phyloP scores from a whole-genome alignment of 2,329 filamentous ascomycete genomes.

The Epicoccum nigrum region DNA sequence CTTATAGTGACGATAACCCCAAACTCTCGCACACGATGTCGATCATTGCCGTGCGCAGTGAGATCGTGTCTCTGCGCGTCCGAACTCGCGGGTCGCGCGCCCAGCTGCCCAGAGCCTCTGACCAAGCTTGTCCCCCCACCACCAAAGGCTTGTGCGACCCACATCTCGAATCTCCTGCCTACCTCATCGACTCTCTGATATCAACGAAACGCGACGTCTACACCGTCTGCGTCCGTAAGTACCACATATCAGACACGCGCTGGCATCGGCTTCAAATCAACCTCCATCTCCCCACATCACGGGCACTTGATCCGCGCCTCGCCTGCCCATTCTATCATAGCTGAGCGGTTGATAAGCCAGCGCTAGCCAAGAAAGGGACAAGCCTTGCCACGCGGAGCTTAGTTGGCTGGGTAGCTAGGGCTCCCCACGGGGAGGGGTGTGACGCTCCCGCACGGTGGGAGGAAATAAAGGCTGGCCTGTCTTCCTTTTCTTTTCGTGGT shows the following conservation, averaged over 20 bases:
- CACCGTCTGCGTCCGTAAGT: too few species aligned
- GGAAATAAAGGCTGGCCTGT: not conserved
- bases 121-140: not conserved
- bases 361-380: not conserved
- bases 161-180: not conserved
- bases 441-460: constrained; percentile 1
- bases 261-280: constrained; percentile 9
- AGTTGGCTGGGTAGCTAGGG: not conserved
- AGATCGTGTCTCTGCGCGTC: not conserved
- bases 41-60: too few species aligned
- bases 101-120: not conserved
- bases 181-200: too few species aligned
- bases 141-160: constrained; percentile 11
- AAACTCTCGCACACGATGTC: too few species aligned
- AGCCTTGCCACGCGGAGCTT: not conserved
- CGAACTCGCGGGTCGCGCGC: not conserved
- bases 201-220: not conserved
- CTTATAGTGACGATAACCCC: not conserved
- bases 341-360: too few species aligned
- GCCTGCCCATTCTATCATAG: not conserved
- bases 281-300: not conserved
- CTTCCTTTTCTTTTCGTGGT: not conserved
- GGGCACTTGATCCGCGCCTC: not conserved
- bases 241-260: not conserved
- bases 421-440: constrained; percentile 8